A percentile compares a stretch with the other conserved stretches of the same genome.
These are phyloP conservation scores for Agrocybe chaxingu DNA, from an alignment of 768 basidiomycete species.

Conservation along the genomic window DNA sequence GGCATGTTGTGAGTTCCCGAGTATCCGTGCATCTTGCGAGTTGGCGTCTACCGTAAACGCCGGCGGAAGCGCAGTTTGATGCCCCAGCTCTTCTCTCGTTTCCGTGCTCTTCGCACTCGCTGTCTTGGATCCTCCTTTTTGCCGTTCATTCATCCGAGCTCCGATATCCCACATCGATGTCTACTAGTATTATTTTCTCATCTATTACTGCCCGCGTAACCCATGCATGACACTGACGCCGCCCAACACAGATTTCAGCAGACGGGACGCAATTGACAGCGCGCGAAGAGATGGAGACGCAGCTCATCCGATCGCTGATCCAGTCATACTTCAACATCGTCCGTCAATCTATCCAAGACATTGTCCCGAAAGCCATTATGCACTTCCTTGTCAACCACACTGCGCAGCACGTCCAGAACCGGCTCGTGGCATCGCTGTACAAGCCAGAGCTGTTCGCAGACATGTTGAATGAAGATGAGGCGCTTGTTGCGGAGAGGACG, in stretches of 20 bases:
- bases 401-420: constrained; percentile 95
- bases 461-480: constrained; percentile 92
- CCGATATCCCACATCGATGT: neutral
- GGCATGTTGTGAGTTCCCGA: too few relatives aligned
- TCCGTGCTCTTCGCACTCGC: too few relatives aligned
- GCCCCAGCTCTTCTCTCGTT: too few relatives aligned
- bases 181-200: too few relatives aligned
- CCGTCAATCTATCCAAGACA: constrained; percentile 94
- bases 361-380: constrained; percentile 98
- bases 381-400: constrained; percentile 96
- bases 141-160: neutral
- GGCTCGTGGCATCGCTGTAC: constrained; percentile 91
- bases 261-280: constrained; percentile 64
- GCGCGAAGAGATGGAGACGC: constrained; percentile 96
- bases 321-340: constrained; percentile 95
- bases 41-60: too few relatives aligned
- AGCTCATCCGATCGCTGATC: constrained; percentile 91
- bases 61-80: too few relatives aligned
- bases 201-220: too few relatives aligned
- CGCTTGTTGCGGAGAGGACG: constrained; percentile 87
- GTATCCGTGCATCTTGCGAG: too few relatives aligned
- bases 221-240: too few relatives aligned
- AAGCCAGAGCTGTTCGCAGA: constrained; percentile 92
- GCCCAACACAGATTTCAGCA: constrained; percentile 46
- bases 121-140: too few relatives aligned